A percentile compares a stretch with the other conserved stretches of the same genome.
phyloP scores from a whole-genome alignment of 495 filamentous ascomycete genomes.

The Neurospora discreta region DNA sequence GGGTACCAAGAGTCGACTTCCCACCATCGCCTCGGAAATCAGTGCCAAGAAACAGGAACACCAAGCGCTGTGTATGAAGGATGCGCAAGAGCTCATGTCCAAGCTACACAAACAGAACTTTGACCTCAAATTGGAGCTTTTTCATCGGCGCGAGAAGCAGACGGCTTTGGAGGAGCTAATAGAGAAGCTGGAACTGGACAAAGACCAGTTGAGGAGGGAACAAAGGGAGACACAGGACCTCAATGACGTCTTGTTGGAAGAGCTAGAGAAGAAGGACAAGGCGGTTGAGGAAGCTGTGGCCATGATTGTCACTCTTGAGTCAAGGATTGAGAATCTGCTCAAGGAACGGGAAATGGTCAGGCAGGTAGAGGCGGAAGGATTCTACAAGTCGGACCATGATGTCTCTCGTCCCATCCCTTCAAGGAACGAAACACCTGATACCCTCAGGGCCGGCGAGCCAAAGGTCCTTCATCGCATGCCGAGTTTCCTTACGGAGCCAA shows the following conservation, averaged over 20 bases:
- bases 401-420: neutral
- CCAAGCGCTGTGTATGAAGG: conserved; percentile 26
- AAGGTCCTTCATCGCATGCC: conserved; percentile 42
- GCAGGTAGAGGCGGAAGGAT: conserved; percentile 24
- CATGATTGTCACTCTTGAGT: conserved; percentile 67
- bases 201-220: conserved; percentile 14
- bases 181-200: conserved; percentile 48
- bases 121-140: conserved; percentile 76
- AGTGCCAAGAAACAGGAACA: conserved; percentile 29
- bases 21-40: conserved; percentile 9
- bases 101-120: conserved; percentile 82
- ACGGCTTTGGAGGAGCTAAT: conserved; percentile 47
- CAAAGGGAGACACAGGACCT: conserved; percentile 42
- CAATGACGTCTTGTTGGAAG: conserved; percentile 57
- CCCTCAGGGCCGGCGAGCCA: conserved; percentile 8
- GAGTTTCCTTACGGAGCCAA: conserved; percentile 54
- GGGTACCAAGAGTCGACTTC: conserved; percentile 20
- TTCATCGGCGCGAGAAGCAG: conserved; percentile 54
- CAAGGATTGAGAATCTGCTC: conserved; percentile 47
- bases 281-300: conserved; percentile 74
- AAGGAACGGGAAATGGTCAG: conserved; percentile 31
- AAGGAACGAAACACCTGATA: conserved; percentile 5
- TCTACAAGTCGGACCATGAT: conserved; percentile 9
- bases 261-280: conserved; percentile 65
- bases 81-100: conserved; percentile 36